A percentile compares a stretch with the other conserved stretches of the same genome.
Evolutionary conservation across 495 filamentous ascomycete genomes (phyloP).

Genomic region (Clohesyomyces aquaticus): DNA sequence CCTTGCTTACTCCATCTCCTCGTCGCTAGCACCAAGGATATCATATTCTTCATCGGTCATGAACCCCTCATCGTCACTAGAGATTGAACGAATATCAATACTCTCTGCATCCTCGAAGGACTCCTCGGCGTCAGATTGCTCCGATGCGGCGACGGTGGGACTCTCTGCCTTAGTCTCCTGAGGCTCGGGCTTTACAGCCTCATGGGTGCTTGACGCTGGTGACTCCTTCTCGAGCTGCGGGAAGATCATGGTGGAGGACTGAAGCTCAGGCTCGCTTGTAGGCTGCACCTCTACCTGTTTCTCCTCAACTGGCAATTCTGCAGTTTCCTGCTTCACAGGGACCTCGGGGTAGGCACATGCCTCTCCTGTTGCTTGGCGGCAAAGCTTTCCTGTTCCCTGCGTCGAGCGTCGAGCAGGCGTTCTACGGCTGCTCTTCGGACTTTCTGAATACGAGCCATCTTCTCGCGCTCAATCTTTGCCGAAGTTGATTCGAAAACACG

Average conservation of each 20-base stretch:
- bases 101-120: slow-evolving; percentile 47
- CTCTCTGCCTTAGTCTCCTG: slow-evolving; percentile 22
- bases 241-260: slow-evolving; percentile 84
- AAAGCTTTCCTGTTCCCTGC: slow-evolving; percentile 17
- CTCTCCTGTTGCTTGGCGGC: neutral
- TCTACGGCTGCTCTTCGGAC: slow-evolving; percentile 23
- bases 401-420: slow-evolving; percentile 25
- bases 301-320: slow-evolving; percentile 30
- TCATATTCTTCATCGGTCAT: slow-evolving; percentile 98
- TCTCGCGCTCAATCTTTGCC: slow-evolving; percentile 39
- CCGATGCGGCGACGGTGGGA: slow-evolving; percentile 19
- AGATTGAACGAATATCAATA: slow-evolving; percentile 49
- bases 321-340: slow-evolving; percentile 33
- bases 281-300: slow-evolving; percentile 34
- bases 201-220: slow-evolving; percentile 76
- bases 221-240: slow-evolving; percentile 95
- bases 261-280: slow-evolving; percentile 11
- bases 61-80: slow-evolving; percentile 71
- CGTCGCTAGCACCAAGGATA: slow-evolving; percentile 91
- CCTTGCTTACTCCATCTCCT: slow-evolving; percentile 58
- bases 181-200: slow-evolving; percentile 48
- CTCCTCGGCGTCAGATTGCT: slow-evolving; percentile 25
- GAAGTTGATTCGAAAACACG: neutral
- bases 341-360: neutral
- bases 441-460: slow-evolving; percentile 24